These are phyloP conservation scores for Coniochaeta sp. DNA, from an alignment of 2,329 filamentous ascomycete species.

Conservation along the genomic window DNA sequence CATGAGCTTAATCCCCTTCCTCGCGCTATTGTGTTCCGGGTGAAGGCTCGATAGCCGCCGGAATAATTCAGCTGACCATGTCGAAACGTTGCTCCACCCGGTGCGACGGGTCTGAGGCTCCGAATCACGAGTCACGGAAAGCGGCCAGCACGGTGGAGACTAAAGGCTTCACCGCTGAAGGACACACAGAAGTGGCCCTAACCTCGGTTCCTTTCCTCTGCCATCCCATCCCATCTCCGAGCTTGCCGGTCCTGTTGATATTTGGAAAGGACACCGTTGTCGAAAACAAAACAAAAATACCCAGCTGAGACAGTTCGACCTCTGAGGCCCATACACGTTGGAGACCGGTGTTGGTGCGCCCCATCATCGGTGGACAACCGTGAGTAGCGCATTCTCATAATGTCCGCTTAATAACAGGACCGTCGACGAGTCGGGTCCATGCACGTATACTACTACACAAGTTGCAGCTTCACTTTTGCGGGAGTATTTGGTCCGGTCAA, in stretches of 20 bases:
- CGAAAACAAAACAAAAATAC: too few relatives aligned
- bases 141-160: not conserved
- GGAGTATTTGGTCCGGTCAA: too few relatives aligned
- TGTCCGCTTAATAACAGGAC: too few relatives aligned
- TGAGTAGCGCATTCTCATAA: too few relatives aligned
- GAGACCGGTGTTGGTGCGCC: not conserved
- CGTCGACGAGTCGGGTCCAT: too few relatives aligned
- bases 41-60: not conserved
- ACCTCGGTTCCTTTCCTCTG: not conserved
- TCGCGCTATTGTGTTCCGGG: not conserved
- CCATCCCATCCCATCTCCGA: not conserved
- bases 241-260: not conserved
- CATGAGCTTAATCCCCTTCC: too few relatives aligned
- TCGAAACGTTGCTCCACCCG: too few relatives aligned
- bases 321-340: not conserved
- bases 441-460: too few relatives aligned
- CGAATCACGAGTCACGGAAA: not conserved
- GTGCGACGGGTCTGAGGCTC: too few relatives aligned
- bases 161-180: not conserved
- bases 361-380: too few relatives aligned
- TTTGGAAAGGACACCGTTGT: too few relatives aligned
- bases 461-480: too few relatives aligned
- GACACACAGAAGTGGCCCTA: not conserved
- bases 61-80: not conserved
- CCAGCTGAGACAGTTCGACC: not conserved